Evolutionary conservation across 139 green algal species (phyloP).

Genomic region (Volvox reticuliferus): DNA sequence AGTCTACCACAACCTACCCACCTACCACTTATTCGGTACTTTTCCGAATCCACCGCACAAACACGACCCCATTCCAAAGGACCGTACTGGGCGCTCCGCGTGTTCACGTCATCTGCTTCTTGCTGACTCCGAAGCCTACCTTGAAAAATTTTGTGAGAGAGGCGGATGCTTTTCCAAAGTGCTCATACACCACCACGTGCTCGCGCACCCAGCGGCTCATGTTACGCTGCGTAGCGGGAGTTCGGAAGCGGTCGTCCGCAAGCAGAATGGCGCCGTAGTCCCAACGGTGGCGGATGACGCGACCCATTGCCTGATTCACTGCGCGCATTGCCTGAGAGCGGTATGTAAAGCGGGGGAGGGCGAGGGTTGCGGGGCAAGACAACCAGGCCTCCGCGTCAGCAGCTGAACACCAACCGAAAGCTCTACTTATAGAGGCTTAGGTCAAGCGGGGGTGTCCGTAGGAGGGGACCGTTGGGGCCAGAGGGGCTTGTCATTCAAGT

Average conservation of each 20-base stretch:
- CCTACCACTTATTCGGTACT: too few species aligned
- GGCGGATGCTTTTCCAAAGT: conserved; percentile 76
- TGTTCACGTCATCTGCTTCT: too few species aligned
- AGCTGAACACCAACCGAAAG: too few species aligned
- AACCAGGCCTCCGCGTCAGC: neutral
- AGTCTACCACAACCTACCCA: too few species aligned
- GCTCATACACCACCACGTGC: conserved; percentile 63
- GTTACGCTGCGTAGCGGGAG: conserved; percentile 58
- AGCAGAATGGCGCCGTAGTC: conserved; percentile 96
- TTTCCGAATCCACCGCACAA: too few species aligned
- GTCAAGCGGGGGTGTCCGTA: neutral
- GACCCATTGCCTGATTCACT: conserved; percentile 97
- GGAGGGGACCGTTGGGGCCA: neutral
- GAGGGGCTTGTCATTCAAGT: too few species aligned
- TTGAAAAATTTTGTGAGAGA: conserved; percentile 90
- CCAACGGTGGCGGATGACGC: conserved; percentile 94
- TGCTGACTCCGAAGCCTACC: conserved; percentile 23
- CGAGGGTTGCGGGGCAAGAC: neutral
- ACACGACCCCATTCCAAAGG: too few species aligned
- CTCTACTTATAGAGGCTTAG: too few species aligned
- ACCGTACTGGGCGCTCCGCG: too few species aligned
- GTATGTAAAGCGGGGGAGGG: neutral
- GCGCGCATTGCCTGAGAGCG: conserved; percentile 74
- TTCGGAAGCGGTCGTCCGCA: conserved; percentile 83
- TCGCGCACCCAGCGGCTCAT: conserved; percentile 85